A percentile compares a stretch with the other conserved stretches of the same genome.
phyloP scores from a whole-genome alignment of 2,329 filamentous ascomycete genomes.

The Plenodomus lindquistii region DNA sequence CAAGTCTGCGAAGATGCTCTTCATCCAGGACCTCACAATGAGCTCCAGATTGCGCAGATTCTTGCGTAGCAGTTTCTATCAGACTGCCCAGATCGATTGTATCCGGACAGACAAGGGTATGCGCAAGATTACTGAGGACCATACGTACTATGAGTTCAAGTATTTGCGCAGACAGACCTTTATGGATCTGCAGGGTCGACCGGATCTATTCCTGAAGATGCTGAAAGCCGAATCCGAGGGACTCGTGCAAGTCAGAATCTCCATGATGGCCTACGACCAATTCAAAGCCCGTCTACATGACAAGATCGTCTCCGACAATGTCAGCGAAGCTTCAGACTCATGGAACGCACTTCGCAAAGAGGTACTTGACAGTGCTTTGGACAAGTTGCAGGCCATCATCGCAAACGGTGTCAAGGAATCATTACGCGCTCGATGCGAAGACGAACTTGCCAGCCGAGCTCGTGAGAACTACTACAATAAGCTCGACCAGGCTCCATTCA shows the following conservation, averaged over 20 bases:
- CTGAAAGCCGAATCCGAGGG: conserved; percentile 95
- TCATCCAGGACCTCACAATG: conserved; percentile 84
- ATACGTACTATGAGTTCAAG: conserved; percentile 97
- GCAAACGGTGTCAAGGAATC: conserved; percentile 93
- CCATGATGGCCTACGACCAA: conserved; percentile 73
- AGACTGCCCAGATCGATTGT: conserved; percentile 82
- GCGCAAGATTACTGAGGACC: conserved; percentile 89
- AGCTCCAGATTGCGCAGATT: conserved; percentile 89
- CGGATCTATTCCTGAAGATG: conserved; percentile 95
- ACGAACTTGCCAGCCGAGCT: conserved; percentile 83
- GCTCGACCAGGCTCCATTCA: conserved; percentile 93
- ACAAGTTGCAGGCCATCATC: conserved; percentile 81
- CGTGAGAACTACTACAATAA: conserved; percentile 87
- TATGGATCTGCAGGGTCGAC: conserved; percentile 75
- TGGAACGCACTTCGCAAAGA: conserved; percentile 91
- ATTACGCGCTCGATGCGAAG: conserved; percentile 90
- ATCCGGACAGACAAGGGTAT: conserved; percentile 91
- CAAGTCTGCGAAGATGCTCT: conserved; percentile 80
- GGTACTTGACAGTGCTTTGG: conserved; percentile 78
- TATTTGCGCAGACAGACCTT: conserved; percentile 91
- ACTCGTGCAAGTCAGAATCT: conserved; percentile 81
- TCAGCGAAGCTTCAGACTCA: conserved; percentile 89
- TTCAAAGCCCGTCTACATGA: conserved; percentile 77
- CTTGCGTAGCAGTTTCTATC: conserved; percentile 81
- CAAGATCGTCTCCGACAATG: conserved; percentile 92